Evolutionary conservation across 2,329 filamentous ascomycete genomes (phyloP), one percentile per base, ranked within the genome.

Genomic region (Diaporthe citri): DNA sequence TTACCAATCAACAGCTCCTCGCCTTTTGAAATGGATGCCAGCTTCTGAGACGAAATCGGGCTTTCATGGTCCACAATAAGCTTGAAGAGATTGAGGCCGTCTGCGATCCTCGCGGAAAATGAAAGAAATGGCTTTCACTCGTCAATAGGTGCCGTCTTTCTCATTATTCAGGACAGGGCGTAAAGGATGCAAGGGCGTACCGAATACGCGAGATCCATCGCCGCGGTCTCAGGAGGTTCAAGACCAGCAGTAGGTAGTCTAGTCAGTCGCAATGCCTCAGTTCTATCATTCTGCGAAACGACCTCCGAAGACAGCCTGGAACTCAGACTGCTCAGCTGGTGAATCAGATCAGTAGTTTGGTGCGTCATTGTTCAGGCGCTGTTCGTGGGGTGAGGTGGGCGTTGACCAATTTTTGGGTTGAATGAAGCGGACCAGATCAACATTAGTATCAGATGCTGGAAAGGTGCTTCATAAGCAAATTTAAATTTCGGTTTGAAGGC

Each of bases 1-100:
- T 4, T 76, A 81, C 80, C 64, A 56, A 82, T 81, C 25, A 82
- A 46, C 8, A 80, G 57, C 70, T 80, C 80, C 72, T 82, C 79
- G 6, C 77, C 79, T 1, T 78, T 74, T 2, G 80, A 78, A 5
- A 77, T 56, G 0, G 70, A 59, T 2, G 79, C 79, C 2, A 82
- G 78, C 31, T 79, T 72, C 36, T 72, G 4, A 0, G 78, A 80
- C 12, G 72, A 77, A 28, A 80, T 59, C 0, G 77, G 74, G 12
- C 52, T 71, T 10, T 55, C 72, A 39, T 77, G 28, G 9, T 69
- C 20, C 10, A 60, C 39, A 25, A 81, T 81, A 20, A 75, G 67
- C 46, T 77, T 79, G 75, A 81, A 81, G 8, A 82, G 78, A 25
- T 74, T 74, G 6, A 82, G 72, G 2, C 79, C 57, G 9, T 80